Percentiles rank a stretch among this genome's conserved stretches.
phyloP scores from a whole-genome alignment of 495 filamentous ascomycete genomes.

The Mycothermus thermophilus region DNA sequence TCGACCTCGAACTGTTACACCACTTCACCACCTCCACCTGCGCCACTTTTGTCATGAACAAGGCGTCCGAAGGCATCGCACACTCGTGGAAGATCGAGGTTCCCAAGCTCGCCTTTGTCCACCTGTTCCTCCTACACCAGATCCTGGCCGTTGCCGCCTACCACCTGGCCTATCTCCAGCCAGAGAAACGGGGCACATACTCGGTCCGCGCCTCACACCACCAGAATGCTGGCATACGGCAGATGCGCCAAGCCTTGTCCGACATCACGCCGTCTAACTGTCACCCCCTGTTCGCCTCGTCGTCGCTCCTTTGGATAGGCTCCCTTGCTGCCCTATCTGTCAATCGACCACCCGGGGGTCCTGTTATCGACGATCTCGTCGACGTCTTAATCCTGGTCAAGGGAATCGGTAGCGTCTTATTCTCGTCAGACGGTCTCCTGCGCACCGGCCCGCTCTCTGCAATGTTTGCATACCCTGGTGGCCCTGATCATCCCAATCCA shows the following conservation, averaged over 20 bases:
- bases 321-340: constrained; percentile 8
- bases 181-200: constrained; percentile 4
- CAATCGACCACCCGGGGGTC: not conserved
- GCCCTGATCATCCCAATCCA: not conserved
- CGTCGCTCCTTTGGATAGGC: constrained; percentile 14
- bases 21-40: constrained; percentile 13
- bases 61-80: not conserved
- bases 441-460: constrained; percentile 9
- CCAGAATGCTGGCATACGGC: constrained; percentile 13
- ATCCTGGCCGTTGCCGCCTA: constrained; percentile 16
- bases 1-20: constrained; percentile 18
- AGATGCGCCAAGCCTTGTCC: constrained; percentile 9
- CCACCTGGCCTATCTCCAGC: constrained; percentile 15
- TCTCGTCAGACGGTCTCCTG: constrained; percentile 5
- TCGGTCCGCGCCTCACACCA: constrained; percentile 12
- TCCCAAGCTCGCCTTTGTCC: constrained; percentile 10
- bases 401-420: constrained; percentile 14
- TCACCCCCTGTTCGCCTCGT: constrained; percentile 16
- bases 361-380: constrained; percentile 12
- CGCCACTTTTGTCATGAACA: constrained; percentile 5
- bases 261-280: constrained; percentile 17
- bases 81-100: constrained; percentile 13
- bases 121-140: constrained; percentile 18
- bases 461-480: constrained; percentile 1
- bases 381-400: constrained; percentile 14